phyloP scores from a whole-genome alignment of 148 eudicot species.

The Fagopyrum tataricum region DNA sequence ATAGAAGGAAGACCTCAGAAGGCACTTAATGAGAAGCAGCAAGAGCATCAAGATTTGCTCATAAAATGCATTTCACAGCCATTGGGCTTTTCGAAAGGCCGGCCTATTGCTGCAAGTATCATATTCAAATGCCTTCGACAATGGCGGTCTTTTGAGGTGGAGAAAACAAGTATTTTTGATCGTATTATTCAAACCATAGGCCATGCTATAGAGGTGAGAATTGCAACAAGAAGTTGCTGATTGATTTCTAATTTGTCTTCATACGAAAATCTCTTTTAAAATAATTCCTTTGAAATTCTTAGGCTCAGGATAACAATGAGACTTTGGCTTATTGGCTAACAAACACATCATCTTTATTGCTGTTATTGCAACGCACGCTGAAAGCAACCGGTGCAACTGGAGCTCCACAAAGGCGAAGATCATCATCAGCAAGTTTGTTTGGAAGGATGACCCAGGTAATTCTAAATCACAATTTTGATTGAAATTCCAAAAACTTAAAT shows the following conservation, averaged over 20 bases:
- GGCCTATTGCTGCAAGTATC: slow-evolving; percentile 86
- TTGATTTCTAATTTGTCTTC: background rate
- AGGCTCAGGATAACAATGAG: slow-evolving; percentile 83
- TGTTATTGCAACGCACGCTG: slow-evolving; percentile 73
- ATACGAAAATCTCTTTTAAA: too few species aligned
- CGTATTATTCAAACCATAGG: slow-evolving; percentile 76
- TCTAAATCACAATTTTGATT: background rate
- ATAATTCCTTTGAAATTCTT: background rate
- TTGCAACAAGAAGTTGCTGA: background rate
- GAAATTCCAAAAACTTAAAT: background rate
- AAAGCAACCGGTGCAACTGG: slow-evolving; percentile 60
- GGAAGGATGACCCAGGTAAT: slow-evolving; percentile 79
- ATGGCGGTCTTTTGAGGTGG: slow-evolving; percentile 91
- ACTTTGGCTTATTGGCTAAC: slow-evolving; percentile 80
- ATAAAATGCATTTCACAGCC: slow-evolving; percentile 80
- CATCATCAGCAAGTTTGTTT: slow-evolving; percentile 55
- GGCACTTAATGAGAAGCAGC: slow-evolving; percentile 84
- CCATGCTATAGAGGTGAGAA: slow-evolving; percentile 71
- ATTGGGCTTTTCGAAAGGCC: slow-evolving; percentile 68
- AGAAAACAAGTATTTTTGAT: slow-evolving; percentile 81
- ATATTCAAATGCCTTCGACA: slow-evolving; percentile 89
- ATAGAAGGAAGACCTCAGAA: slow-evolving; percentile 76
- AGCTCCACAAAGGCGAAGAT: slow-evolving; percentile 52
- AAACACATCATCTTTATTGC: slow-evolving; percentile 65
- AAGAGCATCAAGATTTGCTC: slow-evolving; percentile 87